These are phyloP conservation scores for Irpex rosettiformis DNA, from an alignment of 1,284 basidiomycete species.

Conservation along the genomic window DNA sequence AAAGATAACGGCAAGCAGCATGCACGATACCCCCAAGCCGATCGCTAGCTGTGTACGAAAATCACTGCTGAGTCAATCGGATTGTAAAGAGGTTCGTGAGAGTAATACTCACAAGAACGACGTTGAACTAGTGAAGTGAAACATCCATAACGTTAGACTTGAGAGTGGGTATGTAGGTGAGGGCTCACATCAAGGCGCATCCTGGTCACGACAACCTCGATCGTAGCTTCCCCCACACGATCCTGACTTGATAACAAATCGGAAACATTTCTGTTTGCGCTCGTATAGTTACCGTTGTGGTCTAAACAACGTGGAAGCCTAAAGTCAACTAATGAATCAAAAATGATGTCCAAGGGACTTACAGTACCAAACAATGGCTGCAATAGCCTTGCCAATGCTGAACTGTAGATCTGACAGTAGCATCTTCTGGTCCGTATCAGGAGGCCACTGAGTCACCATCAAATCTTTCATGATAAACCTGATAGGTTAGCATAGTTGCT, in stretches of 20 bases:
- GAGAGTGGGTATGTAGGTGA: background rate
- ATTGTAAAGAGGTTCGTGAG: background rate
- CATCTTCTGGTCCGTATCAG: background rate
- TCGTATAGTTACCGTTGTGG: background rate
- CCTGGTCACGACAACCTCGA: background rate
- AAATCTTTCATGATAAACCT: background rate
- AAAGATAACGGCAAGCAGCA: background rate
- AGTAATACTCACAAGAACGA: background rate
- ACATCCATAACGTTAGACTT: background rate
- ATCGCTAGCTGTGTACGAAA: background rate
- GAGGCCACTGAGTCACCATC: background rate
- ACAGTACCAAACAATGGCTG: conserved; percentile 7
- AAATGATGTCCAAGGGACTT: too few relatives aligned
- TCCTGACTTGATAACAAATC: background rate
- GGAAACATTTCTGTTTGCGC: background rate
- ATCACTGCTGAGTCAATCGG: background rate
- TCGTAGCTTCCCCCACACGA: background rate
- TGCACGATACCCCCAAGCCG: background rate
- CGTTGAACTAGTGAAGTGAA: background rate
- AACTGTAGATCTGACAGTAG: background rate
- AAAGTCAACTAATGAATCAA: too few relatives aligned
- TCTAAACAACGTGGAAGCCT: too few relatives aligned
- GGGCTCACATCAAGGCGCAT: background rate
- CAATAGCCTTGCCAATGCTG: background rate
- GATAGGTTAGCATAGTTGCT: too few relatives aligned